Percentiles rank a stretch among this genome's conserved stretches.
phyloP scores from a whole-genome alignment of 768 basidiomycete genomes.

The Ramaria sp. region DNA sequence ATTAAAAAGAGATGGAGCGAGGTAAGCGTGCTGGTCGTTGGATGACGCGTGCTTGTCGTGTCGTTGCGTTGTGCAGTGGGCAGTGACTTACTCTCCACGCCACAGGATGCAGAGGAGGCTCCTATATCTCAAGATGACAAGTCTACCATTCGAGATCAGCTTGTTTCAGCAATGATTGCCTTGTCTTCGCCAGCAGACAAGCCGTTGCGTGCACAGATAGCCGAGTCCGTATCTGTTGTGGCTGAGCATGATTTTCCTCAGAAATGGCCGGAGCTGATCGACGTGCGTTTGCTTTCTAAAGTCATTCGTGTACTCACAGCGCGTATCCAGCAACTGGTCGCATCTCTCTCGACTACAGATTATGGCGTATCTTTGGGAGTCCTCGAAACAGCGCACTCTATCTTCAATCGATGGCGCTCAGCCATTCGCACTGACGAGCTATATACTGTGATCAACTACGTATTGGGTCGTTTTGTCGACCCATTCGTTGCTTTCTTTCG shows the following conservation, averaged over 20 bases:
- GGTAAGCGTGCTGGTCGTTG: conserved; percentile 32
- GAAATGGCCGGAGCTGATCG: conserved; percentile 81
- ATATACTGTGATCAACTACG: conserved; percentile 86
- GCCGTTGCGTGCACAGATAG: conserved; percentile 70
- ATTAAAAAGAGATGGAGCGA: conserved; percentile 85
- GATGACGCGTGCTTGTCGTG: neutral
- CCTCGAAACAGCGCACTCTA: conserved; percentile 89
- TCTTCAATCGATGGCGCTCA: conserved; percentile 89
- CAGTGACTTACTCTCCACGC: neutral
- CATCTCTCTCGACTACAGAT: conserved; percentile 67
- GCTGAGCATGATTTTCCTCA: conserved; percentile 87
- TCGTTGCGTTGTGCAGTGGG: neutral
- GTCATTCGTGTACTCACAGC: neutral
- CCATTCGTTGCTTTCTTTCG: conserved; percentile 82
- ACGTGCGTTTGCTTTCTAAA: conserved; percentile 44
- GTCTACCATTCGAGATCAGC: conserved; percentile 53
- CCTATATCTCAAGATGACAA: conserved; percentile 69
- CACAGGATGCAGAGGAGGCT: conserved; percentile 48
- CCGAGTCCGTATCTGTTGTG: conserved; percentile 86
- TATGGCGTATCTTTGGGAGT: conserved; percentile 85
- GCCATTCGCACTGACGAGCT: conserved; percentile 81
- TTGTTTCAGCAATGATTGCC: conserved; percentile 87
- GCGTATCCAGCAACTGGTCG: conserved; percentile 68
- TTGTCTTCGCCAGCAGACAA: conserved; percentile 69
- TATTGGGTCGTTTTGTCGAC: conserved; percentile 69